Conservation (phyloP, 345 rosid species). For the Ceriops zippeliana region DNA sequence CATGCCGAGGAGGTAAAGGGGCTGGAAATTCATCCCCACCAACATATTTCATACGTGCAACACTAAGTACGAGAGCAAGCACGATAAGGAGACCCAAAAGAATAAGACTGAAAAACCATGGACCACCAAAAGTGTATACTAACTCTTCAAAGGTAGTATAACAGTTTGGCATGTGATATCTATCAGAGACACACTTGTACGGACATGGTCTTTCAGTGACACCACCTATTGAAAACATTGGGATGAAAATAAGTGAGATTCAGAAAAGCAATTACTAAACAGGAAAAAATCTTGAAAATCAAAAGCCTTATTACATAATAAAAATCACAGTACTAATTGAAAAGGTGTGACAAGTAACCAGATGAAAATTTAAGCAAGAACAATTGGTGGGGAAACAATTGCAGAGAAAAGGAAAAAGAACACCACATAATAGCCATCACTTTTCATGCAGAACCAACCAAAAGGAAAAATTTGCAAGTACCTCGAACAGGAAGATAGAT, state of each 20-base stretch:
- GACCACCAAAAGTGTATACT: conserved; percentile 93
- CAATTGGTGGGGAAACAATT: not conserved
- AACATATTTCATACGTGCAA: conserved; percentile 86
- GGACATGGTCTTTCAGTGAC: conserved; percentile 86
- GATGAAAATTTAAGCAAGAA: not conserved
- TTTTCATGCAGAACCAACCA: conserved; percentile 4
- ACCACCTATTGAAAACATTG: conserved; percentile 52
- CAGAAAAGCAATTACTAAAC: conserved; percentile 8
- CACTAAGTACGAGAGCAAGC: conserved; percentile 85
- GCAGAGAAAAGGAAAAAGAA: not conserved
- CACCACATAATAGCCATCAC: not conserved
- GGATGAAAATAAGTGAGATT: not conserved
- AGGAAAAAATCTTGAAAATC: conserved; percentile 6
- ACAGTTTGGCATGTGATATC: conserved; percentile 92
- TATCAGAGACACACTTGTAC: conserved; percentile 69
- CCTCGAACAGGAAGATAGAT: conserved; percentile 60
- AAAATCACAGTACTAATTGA: not conserved
- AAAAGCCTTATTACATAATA: not conserved
- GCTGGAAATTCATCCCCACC: conserved; percentile 78
- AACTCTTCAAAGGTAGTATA: conserved; percentile 86
- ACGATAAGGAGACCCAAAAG: conserved; percentile 69
- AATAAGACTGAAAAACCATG: conserved; percentile 77
- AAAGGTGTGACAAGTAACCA: conserved; percentile 1
- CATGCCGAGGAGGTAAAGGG: conserved; percentile 52
- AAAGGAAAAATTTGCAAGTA: conserved; percentile 13